phyloP scores from a whole-genome alignment of 345 rosid genomes.

The Rhodomyrtus tomentosa region DNA sequence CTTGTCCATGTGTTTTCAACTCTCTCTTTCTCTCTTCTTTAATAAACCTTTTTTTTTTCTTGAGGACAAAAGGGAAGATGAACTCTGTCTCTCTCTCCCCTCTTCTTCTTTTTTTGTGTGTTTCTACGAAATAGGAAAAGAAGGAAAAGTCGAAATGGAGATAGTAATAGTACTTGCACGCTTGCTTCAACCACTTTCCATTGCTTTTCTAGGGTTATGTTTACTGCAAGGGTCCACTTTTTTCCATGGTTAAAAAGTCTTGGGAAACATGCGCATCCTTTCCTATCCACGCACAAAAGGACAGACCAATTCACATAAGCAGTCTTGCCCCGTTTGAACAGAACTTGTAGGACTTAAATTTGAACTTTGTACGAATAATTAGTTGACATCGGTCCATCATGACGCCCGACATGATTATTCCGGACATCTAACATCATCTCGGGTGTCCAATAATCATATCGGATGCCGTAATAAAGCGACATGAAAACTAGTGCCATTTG shows the following conservation, averaged over 20 bases:
- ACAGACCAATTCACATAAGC: background rate
- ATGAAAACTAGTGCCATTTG: background rate
- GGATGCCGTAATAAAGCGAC: background rate
- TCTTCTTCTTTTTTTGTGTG: too few species aligned
- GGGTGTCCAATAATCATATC: background rate
- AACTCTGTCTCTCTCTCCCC: too few species aligned
- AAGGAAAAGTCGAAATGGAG: background rate
- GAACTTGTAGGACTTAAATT: background rate
- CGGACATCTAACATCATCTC: background rate
- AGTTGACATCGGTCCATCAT: background rate
- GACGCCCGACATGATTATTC: background rate
- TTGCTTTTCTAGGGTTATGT: background rate
- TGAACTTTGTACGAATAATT: background rate
- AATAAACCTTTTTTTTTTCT: background rate
- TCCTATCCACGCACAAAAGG: background rate
- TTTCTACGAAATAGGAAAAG: background rate
- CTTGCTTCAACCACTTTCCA: background rate
- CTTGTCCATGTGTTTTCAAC: conserved; percentile 13
- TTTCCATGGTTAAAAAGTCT: background rate
- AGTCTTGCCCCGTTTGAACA: background rate
- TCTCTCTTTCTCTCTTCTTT: background rate
- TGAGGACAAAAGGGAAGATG: background rate
- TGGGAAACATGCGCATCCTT: background rate
- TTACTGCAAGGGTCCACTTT: background rate
- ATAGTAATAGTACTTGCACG: background rate